Evolutionary conservation across 305 asterid genomes (phyloP), one percentile per base, ranked within the genome.

Genomic region (Caryopteris hybrid): DNA sequence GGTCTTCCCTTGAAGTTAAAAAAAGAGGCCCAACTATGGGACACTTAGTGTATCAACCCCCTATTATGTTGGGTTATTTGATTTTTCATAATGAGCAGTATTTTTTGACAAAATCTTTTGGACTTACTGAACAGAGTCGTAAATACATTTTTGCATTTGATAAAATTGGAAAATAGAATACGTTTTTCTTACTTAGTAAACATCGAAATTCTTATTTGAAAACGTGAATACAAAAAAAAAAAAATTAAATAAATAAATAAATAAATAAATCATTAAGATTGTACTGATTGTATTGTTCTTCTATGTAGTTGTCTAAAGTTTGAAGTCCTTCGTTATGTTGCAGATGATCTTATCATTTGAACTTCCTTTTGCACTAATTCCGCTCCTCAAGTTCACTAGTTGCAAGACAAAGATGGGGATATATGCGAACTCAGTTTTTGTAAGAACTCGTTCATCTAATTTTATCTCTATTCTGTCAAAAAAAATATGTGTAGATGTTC

Each of bases 341-440:
- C 88, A 93, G 99, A 93, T 93, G 96, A 87, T 93, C 80, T 82
- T 93, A 61, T 91, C 99, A 0, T 93, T 93, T 18, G 99, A 93
- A 65, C 99, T 90, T 20, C 99, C 99, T 13, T 93, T 93, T 72
- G 97, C 97, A 5, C 89, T 93, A 54, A 78, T 93, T 52, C 99
- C 99, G 6, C 97, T 93, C 66, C 96, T 93, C 76, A 93, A 93
- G 78, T 93, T 93, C 89, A 90, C 99, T 11, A 93, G 96, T 76
- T 80, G 97, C 86, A 86, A 83, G 82, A 83, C 91, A 53, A 93
- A 90, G 86, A 93, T 93, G 99, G 97, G 99, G 31, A 13, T 60
- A 73, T 66, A 88, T 54, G 91, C 78, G 36, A 93, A 93, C 87
- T 86, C 99, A 8, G 20, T 47, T 39, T 33, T 57, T 17, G 98